Evolutionary conservation across 306 rosid genomes (phyloP), one percentile per base, ranked within the genome.

Genomic region (Sechiopsis laciniata): DNA sequence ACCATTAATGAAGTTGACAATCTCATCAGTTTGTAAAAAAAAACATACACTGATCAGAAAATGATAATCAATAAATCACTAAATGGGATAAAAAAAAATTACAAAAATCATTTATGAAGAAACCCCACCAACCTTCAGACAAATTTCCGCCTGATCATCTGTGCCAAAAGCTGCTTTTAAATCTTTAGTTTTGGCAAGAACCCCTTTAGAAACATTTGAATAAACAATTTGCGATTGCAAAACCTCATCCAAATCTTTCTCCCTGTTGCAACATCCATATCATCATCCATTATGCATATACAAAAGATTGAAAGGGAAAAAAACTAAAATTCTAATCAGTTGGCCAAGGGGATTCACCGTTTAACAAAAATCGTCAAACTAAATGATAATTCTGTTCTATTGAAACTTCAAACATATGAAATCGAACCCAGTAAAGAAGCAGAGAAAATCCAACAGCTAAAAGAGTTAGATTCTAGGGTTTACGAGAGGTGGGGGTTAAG

Each of bases 171-270:
- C 91, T 3, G 86, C 82, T 6, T 59, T 29, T 77, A 94, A 79
- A 60, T 94, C 97, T 84, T 87, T 94, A 14, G 97, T 84, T 82
- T 94, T 94, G 17, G 98, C 93, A 35, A 94, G 89, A 86, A 90
- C 82, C 52, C 98, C 98, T 89, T 94, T 94, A 0, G 98, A 94
- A 74, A 94, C 98, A 74, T 94, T 94, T 0, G 95, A 72, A 78
- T 90, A 94, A 79, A 90, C 96, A 0, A 90, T 90, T 6, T 85
- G 97, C 5, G 98, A 94, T 71, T 94, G 97, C 83, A 94, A 75
- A 26, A 94, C 98, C 84, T 94, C 98, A 64, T 94, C 97, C 80
- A 89, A 45, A 77, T 94, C 97, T 80, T 89, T 94, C 76, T 94
- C 98, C 50, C 98, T 92, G 88, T 80, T 20, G 17, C 57, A 26